phyloP scores from a whole-genome alignment of 768 basidiomycete species.

The Rhodotorula babjevae region DNA sequence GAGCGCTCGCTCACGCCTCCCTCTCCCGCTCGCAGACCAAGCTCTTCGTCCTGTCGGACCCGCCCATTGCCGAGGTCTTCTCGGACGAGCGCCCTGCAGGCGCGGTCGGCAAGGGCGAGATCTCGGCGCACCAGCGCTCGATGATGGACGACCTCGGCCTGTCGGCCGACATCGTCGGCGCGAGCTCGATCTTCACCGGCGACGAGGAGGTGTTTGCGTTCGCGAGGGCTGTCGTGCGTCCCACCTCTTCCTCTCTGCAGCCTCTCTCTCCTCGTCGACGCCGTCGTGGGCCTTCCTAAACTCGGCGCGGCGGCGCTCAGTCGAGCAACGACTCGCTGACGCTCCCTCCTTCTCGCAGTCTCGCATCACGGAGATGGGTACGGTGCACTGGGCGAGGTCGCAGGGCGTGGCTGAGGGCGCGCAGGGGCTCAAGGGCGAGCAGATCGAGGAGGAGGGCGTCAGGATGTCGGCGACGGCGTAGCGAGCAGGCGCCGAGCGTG shows the following conservation, averaged over 20 bases:
- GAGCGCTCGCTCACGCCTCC: too few relatives aligned
- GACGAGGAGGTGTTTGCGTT: conserved; percentile 98
- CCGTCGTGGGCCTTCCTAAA: not conserved
- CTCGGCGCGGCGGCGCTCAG: too few relatives aligned
- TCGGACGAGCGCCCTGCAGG: conserved; percentile 52
- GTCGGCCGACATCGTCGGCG: conserved; percentile 66
- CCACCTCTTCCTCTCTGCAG: too few relatives aligned
- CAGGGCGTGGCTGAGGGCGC: not conserved
- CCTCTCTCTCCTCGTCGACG: too few relatives aligned
- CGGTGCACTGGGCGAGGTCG: conserved; percentile 26
- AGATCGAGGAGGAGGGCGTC: conserved; percentile 10
- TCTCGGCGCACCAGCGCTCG: conserved; percentile 74
- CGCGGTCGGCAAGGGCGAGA: conserved; percentile 48
- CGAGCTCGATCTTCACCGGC: conserved; percentile 85
- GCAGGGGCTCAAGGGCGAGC: conserved; percentile 2
- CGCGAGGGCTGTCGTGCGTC: conserved; percentile 63
- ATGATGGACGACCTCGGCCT: conserved; percentile 96
- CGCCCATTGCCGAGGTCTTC: conserved; percentile 84
- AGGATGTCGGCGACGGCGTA: conserved; percentile 1
- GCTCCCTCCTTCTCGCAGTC: not conserved
- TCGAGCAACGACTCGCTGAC: not conserved
- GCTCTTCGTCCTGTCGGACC: conserved; percentile 85
- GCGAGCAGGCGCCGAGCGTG: not conserved
- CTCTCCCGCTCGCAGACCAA: conserved; percentile 59
- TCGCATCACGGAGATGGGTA: conserved; percentile 34